These are phyloP conservation scores for Truncatella angustata DNA, from an alignment of 2,329 filamentous ascomycete species.

Conservation along the genomic window DNA sequence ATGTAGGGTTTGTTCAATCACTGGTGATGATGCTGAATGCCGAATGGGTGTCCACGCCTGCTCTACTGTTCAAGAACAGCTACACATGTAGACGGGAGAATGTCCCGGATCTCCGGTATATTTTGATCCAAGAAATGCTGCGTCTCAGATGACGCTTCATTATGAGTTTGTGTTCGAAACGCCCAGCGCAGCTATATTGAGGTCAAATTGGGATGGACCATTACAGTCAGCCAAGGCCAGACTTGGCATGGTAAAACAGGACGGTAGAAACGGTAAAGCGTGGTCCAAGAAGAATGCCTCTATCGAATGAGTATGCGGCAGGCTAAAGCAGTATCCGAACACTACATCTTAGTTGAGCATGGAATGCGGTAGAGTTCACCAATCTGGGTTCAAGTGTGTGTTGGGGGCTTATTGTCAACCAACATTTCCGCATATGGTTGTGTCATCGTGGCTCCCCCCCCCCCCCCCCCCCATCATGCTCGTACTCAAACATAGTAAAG, in stretches of 20 bases:
- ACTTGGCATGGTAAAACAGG: background rate
- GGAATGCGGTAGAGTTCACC: background rate
- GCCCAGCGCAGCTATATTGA: conserved; percentile 4
- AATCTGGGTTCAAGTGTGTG: background rate
- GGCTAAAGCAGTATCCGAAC: background rate
- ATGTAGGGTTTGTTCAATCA: no score
- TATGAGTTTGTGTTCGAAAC: background rate
- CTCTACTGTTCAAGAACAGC: background rate
- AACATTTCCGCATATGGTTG: no score
- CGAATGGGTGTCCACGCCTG: background rate
- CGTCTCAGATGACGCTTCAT: background rate
- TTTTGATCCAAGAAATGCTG: background rate
- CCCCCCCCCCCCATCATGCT: no score
- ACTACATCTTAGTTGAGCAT: background rate
- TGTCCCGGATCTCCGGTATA: background rate
- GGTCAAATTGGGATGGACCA: conserved; percentile 4
- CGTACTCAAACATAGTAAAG: conserved; percentile 5
- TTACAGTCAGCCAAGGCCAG: background rate
- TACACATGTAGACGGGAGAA: background rate
- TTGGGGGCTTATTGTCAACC: background rate
- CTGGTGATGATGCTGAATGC: background rate
- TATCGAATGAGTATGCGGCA: background rate
- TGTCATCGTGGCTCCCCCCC: no score
- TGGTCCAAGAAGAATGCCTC: background rate
- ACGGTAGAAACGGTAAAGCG: background rate